Conservation (phyloP, 2,329 filamentous ascomycete species). For the Penicillium sp. region DNA sequence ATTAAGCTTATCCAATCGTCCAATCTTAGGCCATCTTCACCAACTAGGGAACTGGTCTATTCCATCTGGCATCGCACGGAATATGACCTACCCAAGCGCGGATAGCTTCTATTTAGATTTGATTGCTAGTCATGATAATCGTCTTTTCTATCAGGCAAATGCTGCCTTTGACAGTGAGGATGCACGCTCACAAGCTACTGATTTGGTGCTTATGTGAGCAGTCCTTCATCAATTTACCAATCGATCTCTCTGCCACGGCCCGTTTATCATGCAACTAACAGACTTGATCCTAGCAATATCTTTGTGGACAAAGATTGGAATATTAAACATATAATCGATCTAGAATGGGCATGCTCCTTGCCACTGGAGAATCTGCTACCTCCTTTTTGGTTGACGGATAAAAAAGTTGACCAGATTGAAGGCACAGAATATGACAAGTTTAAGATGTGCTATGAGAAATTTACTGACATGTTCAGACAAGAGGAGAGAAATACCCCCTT, state of each 20-base stretch:
- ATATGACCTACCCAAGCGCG: background rate
- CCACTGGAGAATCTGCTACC: conserved; percentile 18
- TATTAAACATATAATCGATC: conserved; percentile 24
- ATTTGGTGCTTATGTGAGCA: conserved; percentile 20
- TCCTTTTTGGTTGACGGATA: conserved; percentile 24
- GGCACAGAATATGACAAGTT: background rate
- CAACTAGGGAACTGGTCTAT: background rate
- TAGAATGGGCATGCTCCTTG: conserved; percentile 23
- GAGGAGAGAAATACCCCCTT: background rate
- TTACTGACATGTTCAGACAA: background rate
- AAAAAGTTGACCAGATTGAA: background rate
- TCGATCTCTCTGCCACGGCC: conserved; percentile 29
- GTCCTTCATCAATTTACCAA: conserved; percentile 24
- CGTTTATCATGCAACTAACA: conserved; percentile 32
- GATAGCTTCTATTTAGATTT: background rate
- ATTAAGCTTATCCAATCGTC: background rate
- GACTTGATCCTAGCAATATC: conserved; percentile 38
- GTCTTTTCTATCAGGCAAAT: background rate
- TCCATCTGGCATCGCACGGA: background rate
- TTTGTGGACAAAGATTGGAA: conserved; percentile 29
- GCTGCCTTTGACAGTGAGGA: background rate
- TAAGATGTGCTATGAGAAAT: background rate
- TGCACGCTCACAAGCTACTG: background rate
- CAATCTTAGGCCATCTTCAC: background rate
- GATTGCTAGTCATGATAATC: too few species aligned